phyloP scores from a whole-genome alignment of 176 grass and related monocot species.

The Poa pratensis region DNA sequence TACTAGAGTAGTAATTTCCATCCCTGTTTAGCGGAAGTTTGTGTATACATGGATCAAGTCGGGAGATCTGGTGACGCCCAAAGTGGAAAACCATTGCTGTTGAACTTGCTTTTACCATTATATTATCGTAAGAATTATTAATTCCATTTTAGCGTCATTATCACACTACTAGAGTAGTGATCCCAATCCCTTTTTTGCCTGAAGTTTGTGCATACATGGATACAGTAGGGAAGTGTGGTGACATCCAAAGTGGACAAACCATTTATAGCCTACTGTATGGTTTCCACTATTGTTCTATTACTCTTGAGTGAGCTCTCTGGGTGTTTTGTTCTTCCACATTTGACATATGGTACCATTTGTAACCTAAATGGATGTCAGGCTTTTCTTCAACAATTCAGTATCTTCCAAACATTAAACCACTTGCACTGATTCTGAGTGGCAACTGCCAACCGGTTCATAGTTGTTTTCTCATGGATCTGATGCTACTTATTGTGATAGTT shows the following conservation, averaged over 20 bases:
- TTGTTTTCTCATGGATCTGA: conserved; percentile 15
- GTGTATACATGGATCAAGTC: no score
- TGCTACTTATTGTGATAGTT: conserved; percentile 2
- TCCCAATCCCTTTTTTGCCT: neutral
- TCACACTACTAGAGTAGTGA: neutral
- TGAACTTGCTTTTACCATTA: neutral
- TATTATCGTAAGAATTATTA: neutral
- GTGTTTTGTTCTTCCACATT: neutral
- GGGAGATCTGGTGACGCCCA: no score
- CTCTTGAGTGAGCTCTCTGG: conserved; percentile 1
- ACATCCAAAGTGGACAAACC: neutral
- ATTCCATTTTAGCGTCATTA: neutral
- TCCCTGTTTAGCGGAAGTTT: no score
- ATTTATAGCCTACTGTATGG: neutral
- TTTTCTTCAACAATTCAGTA: conserved; percentile 4
- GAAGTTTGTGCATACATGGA: conserved; percentile 2
- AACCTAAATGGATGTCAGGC: neutral
- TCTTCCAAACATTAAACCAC: conserved; percentile 7
- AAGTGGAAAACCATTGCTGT: neutral
- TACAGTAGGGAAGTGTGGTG: neutral
- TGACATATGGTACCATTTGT: neutral
- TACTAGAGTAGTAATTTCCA: no score
- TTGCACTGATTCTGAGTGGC: conserved; percentile 16
- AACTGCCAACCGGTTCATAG: neutral
- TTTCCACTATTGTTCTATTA: neutral